Conservation (phyloP, 441 rosid genomes). For the Populus hybrid region DNA sequence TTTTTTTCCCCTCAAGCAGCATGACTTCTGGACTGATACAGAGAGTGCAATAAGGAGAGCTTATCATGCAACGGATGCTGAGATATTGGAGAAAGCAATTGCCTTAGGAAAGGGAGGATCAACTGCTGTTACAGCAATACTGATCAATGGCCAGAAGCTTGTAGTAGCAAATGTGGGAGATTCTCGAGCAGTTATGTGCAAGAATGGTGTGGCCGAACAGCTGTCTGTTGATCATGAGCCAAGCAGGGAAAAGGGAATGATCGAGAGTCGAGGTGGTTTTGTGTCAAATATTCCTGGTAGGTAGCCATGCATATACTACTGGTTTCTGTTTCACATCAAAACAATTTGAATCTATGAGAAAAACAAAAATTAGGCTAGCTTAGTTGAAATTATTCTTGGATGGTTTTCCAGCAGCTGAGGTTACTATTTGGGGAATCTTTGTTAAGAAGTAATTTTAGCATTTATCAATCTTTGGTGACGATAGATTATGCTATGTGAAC, state of each 20-base stretch:
- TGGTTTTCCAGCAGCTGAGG: background rate
- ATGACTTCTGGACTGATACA: constrained; percentile 60
- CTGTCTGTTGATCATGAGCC: constrained; percentile 66
- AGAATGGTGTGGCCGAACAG: constrained; percentile 42
- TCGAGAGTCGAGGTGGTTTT: constrained; percentile 64
- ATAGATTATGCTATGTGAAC: too few relatives aligned
- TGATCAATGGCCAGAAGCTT: constrained; percentile 48
- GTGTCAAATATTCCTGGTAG: constrained; percentile 74
- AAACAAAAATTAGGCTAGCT: too few relatives aligned
- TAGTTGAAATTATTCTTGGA: background rate
- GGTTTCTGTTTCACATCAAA: background rate
- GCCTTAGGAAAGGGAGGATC: constrained; percentile 71
- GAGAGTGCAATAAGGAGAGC: constrained; percentile 48
- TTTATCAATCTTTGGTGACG: background rate
- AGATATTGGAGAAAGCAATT: constrained; percentile 51
- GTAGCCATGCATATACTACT: background rate
- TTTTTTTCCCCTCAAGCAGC: constrained; percentile 23
- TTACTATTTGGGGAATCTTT: background rate
- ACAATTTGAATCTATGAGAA: too few relatives aligned
- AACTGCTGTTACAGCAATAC: constrained; percentile 67
- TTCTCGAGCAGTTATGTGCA: constrained; percentile 61
- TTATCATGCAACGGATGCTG: constrained; percentile 56
- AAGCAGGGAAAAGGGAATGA: constrained; percentile 49
- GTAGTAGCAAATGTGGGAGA: constrained; percentile 73
- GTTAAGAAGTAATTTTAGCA: too few relatives aligned